phyloP scores from a whole-genome alignment of 2,329 filamentous ascomycete species.

The Colletotrichum coccodes region DNA sequence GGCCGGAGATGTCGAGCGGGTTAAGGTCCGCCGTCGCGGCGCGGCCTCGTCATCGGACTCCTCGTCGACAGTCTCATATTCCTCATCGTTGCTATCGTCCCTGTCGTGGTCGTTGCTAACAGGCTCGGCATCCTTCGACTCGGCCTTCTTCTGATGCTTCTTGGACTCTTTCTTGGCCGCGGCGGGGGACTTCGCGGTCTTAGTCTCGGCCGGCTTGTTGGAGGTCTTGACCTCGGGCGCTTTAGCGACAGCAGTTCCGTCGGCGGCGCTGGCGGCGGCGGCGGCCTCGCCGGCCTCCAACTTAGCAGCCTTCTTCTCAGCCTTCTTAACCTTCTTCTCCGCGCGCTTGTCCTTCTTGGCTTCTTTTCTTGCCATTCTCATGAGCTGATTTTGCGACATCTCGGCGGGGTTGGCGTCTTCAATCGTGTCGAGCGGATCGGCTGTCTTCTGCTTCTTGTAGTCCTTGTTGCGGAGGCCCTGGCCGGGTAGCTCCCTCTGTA shows the following conservation, averaged over 20 bases:
- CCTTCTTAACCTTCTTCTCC: conserved; percentile 57
- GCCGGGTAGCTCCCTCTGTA: conserved; percentile 69
- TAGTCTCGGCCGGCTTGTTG: conserved; percentile 61
- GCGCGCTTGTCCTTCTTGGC: conserved; percentile 52
- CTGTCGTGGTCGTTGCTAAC: conserved; percentile 26
- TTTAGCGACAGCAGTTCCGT: not conserved
- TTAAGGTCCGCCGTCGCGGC: conserved; percentile 32
- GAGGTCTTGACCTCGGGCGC: conserved; percentile 58
- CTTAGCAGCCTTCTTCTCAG: conserved; percentile 40
- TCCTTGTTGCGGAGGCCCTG: conserved; percentile 68
- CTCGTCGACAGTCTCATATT: conserved; percentile 28
- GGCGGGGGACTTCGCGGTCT: conserved; percentile 59
- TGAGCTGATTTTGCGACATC: conserved; percentile 34
- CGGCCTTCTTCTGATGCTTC: conserved; percentile 46
- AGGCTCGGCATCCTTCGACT: conserved; percentile 35
- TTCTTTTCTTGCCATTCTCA: conserved; percentile 32
- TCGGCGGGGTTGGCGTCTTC: conserved; percentile 34
- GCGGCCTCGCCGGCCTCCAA: conserved; percentile 5
- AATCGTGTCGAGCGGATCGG: conserved; percentile 36
- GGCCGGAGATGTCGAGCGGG: conserved; percentile 40
- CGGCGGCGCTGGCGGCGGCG: conserved; percentile 47
- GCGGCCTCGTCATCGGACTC: conserved; percentile 34
- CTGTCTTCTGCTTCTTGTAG: conserved; percentile 65
- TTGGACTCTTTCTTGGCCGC: conserved; percentile 54
- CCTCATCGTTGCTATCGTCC: conserved; percentile 27